Evolutionary conservation across 202 grass and related monocot species (phyloP), one percentile per base, ranked within the genome.

Genomic region (Tripidium arundinaceum): DNA sequence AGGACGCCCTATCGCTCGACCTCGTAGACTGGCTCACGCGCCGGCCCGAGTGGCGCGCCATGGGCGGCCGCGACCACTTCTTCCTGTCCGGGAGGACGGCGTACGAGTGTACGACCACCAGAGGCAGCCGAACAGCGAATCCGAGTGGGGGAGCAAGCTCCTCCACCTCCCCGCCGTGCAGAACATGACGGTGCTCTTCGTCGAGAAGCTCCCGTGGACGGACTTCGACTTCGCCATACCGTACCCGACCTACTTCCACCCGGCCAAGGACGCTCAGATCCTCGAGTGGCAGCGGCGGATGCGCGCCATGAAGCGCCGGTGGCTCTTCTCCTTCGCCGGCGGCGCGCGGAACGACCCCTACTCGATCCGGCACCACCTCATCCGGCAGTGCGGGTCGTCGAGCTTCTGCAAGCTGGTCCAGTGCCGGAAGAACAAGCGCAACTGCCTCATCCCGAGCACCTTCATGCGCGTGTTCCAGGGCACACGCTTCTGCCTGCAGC

Each of bases 201-300:
- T 97, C 13, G 94, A 97, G 87, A 86, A 90, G 38, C 83, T 78
- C 52, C 86, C 82, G 0, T 97, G 89, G 91, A 74, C 50, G 68
- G 31, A 71, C 27, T 77, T 77, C 64, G 86, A 89, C 65, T 93
- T 93, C 71, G 91, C 79, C 11, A 70, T 97, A 11, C 94, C 94
- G 5, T 97, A 93, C 67, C 86, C 91, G 57, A 88, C 87, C 46
- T 93, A 93, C 72, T 97, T 93, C 81, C 94, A 93, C 79, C 94
- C 94, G 40, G 74, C 83, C 14, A 86, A 70, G 41, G 89, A 97
- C 81, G 78, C 79, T 34, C 75, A 94, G 57, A 62, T 97, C 37
- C 5, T 81, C 37, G 46, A 79, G 8, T 94, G 94, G 91, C 91
- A 94, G 76, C 73, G 72, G 28, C 70, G 89, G 25, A 81, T 94